phyloP scores from a whole-genome alignment of 352 stramenopile species.

The Pseudoperonospora humuli region DNA sequence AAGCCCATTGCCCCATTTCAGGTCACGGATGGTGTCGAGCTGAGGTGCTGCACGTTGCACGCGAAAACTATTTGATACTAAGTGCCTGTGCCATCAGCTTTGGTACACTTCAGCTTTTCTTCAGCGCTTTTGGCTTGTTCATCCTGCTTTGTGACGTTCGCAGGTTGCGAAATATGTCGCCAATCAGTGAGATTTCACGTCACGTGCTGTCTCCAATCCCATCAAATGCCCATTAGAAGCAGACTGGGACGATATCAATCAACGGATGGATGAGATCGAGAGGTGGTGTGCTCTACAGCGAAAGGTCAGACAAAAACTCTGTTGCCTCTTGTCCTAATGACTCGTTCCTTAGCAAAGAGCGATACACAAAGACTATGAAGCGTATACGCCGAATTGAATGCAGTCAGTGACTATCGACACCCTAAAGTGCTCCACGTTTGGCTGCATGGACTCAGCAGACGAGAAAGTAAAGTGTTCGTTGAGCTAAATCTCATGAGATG shows the following conservation, averaged over 20 bases:
- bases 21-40: conserved; percentile 38
- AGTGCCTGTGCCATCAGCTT: conserved; percentile 37
- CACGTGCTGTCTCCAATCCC: conserved; percentile 22
- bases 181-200: conserved; percentile 28
- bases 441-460: too few relatives aligned
- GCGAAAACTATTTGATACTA: conserved; percentile 39
- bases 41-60: conserved; percentile 37
- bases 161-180: conserved; percentile 29
- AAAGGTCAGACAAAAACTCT: too few relatives aligned
- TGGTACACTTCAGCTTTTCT: conserved; percentile 36
- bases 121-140: conserved; percentile 40
- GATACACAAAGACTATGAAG: too few relatives aligned
- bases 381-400: too few relatives aligned
- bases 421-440: too few relatives aligned
- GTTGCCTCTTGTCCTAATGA: too few relatives aligned
- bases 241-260: too few relatives aligned
- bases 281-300: too few relatives aligned
- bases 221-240: neutral
- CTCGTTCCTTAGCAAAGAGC: too few relatives aligned
- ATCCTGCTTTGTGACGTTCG: conserved; percentile 57
- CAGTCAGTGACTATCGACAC: too few relatives aligned
- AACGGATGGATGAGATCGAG: too few relatives aligned
- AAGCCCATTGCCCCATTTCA: conserved; percentile 35
- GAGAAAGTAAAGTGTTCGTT: conserved; percentile 31
- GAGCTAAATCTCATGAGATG: conserved; percentile 43